phyloP scores from a whole-genome alignment of 2,329 filamentous ascomycete species.

The Cercospora sojina region DNA sequence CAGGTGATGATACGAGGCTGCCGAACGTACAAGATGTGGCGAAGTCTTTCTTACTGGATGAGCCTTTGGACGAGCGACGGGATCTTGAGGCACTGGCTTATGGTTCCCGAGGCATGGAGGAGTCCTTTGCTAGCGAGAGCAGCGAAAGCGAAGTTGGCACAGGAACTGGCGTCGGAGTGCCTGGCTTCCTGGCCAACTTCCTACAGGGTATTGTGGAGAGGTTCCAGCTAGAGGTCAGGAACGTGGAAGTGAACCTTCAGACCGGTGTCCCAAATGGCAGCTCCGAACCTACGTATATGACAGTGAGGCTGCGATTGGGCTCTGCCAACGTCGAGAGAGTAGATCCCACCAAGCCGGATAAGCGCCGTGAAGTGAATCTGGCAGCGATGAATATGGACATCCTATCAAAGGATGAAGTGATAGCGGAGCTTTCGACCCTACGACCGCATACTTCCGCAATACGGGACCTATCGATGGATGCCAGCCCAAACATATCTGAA shows the following conservation, averaged over 20 bases:
- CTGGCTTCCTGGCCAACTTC: conserved; percentile 68
- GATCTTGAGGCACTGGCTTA: conserved; percentile 69
- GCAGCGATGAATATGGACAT: conserved; percentile 32
- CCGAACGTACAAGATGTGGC: conserved; percentile 72
- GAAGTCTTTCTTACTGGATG: conserved; percentile 73
- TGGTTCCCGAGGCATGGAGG: conserved; percentile 55
- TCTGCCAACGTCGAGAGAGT: conserved; percentile 43
- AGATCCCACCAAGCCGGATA: neutral
- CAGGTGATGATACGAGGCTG: conserved; percentile 38
- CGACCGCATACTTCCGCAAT: conserved; percentile 12
- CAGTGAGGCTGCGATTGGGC: conserved; percentile 65
- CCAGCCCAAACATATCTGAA: neutral
- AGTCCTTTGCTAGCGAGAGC: conserved; percentile 54
- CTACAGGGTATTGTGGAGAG: conserved; percentile 73
- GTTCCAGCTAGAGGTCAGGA: conserved; percentile 63
- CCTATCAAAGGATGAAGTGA: conserved; percentile 28
- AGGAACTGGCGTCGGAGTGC: conserved; percentile 67
- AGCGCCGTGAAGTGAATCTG: conserved; percentile 22
- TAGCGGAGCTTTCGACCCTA: conserved; percentile 27
- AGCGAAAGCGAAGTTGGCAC: conserved; percentile 67
- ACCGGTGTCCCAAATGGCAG: conserved; percentile 44
- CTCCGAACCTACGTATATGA: conserved; percentile 46
- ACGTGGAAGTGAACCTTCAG: conserved; percentile 67
- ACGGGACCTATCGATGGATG: neutral
- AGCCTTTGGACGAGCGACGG: conserved; percentile 63